Evolutionary conservation across 176 grass and related monocot genomes (phyloP).

Genomic region (Oryza meyeriana): DNA sequence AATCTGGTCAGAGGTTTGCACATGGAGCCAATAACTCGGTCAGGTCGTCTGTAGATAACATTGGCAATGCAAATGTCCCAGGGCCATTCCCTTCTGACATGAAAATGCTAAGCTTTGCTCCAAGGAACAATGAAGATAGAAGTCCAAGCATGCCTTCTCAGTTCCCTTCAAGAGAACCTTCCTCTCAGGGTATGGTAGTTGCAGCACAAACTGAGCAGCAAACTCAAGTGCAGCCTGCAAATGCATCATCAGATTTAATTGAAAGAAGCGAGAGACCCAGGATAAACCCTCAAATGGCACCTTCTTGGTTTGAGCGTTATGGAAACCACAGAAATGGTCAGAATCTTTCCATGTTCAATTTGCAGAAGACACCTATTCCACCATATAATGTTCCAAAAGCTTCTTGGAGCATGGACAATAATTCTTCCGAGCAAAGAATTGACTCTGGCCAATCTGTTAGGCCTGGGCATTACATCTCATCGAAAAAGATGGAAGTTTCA

Average conservation of each 20-base stretch:
- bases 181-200: conserved; percentile 28
- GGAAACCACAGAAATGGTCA: conserved; percentile 66
- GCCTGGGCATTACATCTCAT: conserved; percentile 33
- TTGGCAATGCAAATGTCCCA: conserved; percentile 38
- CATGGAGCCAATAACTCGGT: conserved; percentile 47
- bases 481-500: conserved; percentile 31
- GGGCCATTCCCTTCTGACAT: conserved; percentile 56
- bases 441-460: conserved; percentile 53
- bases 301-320: conserved; percentile 83
- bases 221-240: conserved; percentile 45
- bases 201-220: conserved; percentile 43
- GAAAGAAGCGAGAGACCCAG: conserved; percentile 54
- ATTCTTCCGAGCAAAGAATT: conserved; percentile 46
- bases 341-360: conserved; percentile 47
- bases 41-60: conserved; percentile 49
- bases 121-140: conserved; percentile 63
- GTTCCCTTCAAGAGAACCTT: conserved; percentile 42
- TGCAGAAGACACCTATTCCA: conserved; percentile 37
- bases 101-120: conserved; percentile 76
- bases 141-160: conserved; percentile 38
- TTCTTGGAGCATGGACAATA: conserved; percentile 60
- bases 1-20: conserved; percentile 54
- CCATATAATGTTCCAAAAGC: conserved; percentile 66
- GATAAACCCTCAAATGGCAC: conserved; percentile 89
- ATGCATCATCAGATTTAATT: conserved; percentile 39